Evolutionary conservation across 1,284 basidiomycete genomes (phyloP).

Genomic region (Sporisorium sorghi): DNA sequence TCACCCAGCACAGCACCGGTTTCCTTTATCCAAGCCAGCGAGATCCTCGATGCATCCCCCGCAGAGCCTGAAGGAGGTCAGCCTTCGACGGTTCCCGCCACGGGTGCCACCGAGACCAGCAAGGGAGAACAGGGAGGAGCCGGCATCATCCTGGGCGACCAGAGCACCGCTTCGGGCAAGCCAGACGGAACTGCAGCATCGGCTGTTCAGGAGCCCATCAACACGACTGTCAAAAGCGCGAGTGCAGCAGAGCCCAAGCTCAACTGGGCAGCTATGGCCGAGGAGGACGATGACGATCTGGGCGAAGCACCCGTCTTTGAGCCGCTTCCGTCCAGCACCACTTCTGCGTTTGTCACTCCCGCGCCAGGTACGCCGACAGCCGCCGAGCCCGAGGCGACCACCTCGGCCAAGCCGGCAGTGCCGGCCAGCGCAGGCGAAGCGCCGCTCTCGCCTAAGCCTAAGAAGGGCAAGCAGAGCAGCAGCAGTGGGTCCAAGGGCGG

Average conservation of each 20-base stretch:
- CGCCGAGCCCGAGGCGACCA: constrained; percentile 6
- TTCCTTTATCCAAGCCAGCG: constrained; percentile 48
- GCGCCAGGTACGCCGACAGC: constrained; percentile 24
- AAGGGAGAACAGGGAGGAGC: constrained; percentile 33
- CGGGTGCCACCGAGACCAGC: constrained; percentile 4
- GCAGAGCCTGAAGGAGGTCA: constrained; percentile 37
- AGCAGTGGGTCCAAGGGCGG: constrained; percentile 14
- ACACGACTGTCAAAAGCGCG: constrained; percentile 16
- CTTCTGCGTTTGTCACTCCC: constrained; percentile 37
- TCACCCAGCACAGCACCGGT: constrained; percentile 25
- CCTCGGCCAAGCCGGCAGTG: constrained; percentile 4
- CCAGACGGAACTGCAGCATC: constrained; percentile 30
- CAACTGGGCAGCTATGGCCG: constrained; percentile 50
- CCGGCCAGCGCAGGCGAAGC: constrained; percentile 1
- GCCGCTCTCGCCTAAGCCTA: constrained; percentile 27
- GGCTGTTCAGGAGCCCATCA: constrained; percentile 33
- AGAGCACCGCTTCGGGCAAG: constrained; percentile 12
- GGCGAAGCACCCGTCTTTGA: constrained; percentile 48
- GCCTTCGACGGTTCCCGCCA: constrained; percentile 20
- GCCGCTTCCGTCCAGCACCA: constrained; percentile 29
- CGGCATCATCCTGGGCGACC: constrained; percentile 22
- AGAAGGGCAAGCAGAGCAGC: constrained; percentile 25
- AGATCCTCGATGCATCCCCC: constrained; percentile 27
- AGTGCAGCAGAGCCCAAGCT: constrained; percentile 28
- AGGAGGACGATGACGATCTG: constrained; percentile 50